These are phyloP conservation scores for Chimonanthus salicifolius DNA, from an alignment of 164 flowering plant genomes.

Conservation along the genomic window DNA sequence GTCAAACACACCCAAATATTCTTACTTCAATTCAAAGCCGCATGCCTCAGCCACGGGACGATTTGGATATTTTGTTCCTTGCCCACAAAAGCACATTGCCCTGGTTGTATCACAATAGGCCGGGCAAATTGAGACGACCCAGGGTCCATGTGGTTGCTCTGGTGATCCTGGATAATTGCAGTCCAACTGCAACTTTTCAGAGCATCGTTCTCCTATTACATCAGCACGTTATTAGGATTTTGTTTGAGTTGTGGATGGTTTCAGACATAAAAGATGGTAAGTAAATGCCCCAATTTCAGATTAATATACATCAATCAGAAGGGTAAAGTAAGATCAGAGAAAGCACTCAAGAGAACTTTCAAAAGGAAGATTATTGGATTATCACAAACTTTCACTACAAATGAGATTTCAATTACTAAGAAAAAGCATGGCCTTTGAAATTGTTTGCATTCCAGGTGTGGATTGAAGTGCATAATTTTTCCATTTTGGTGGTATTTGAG, in stretches of 20 bases:
- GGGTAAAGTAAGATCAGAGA: neutral
- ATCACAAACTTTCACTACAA: neutral
- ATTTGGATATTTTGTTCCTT: slow-evolving; percentile 91
- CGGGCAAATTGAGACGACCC: slow-evolving; percentile 93
- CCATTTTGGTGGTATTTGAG: neutral
- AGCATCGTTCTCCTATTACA: slow-evolving; percentile 72
- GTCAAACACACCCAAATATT: neutral
- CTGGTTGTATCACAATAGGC: slow-evolving; percentile 83
- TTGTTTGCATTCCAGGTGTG: neutral
- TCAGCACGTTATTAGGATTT: slow-evolving; percentile 11
- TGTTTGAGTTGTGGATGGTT: neutral
- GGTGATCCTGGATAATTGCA: slow-evolving; percentile 68
- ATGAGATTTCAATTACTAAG: neutral
- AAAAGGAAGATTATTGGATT: neutral
- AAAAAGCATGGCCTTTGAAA: neutral
- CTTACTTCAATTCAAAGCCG: slow-evolving; percentile 81
- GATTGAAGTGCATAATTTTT: neutral
- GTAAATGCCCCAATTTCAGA: neutral
- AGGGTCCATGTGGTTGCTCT: slow-evolving; percentile 71
- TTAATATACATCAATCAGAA: neutral
- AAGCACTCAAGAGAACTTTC: neutral
- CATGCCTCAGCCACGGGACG: slow-evolving; percentile 95
- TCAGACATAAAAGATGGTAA: neutral
- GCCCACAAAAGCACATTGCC: slow-evolving; percentile 98
- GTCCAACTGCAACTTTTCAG: slow-evolving; percentile 48